Evolutionary conservation across 73 alveolate genomes (phyloP), one percentile per base, ranked within the genome.

Genomic region (Paramecium octaurelia): DNA sequence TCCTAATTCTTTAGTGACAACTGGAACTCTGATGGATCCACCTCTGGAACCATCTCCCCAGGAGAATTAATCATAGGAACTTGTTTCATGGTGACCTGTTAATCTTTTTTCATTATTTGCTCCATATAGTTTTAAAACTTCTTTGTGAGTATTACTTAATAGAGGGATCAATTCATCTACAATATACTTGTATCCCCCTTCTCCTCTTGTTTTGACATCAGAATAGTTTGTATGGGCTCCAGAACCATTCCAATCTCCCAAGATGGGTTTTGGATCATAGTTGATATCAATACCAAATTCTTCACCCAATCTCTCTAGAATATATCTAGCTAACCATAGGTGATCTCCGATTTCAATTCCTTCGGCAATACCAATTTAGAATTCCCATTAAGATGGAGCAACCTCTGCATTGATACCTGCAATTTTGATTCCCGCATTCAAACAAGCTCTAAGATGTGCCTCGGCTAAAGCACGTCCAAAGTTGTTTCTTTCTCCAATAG

Each of bases 311-410:
- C 96, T 93, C 27, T 70, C 88, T 21, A 94, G 92, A 31, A 93
- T 60, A 29, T 80, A 87, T 88, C 99, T 96, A 5, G 99, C 98
- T 69, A 97, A 85, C 98, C 99, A 96, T 50, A 97, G 69, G 58
- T 97, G 98, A 75, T 97, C 99, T 31, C 98, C 99, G 70, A 93
- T 84, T 58, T 95, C 98, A 43, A 97, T 96, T 11, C 99, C 99
- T 68, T 94, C 95, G 70, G 97, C 93, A 23, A 98, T 97, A 23
- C 99, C 99, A 31, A 96, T 85, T 92, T 97, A 95, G 93, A 89
- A 96, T 84, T 97, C 99, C 99, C 99, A 97, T 95, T 97, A 95
- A 24, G 98, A 97, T 42, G 99, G 99, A 95, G 96, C 97, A 58
- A 96, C 99, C 68, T 97, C 99, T 38, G 97, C 98, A 85, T 97